phyloP scores from a whole-genome alignment of 176 grass and related monocot species.

The Secale cereale region DNA sequence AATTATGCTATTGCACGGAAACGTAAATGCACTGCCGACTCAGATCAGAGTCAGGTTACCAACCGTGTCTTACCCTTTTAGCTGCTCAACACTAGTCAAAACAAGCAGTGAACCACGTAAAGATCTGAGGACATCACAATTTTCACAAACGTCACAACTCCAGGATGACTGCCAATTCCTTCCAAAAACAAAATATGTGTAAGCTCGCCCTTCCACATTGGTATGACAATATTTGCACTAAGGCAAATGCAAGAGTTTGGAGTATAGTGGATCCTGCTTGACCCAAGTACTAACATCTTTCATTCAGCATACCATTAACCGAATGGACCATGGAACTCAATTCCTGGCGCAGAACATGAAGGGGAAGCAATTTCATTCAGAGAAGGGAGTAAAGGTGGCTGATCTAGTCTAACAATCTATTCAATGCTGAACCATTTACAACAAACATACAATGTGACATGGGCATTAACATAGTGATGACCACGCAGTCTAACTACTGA shows the following conservation, averaged over 20 bases:
- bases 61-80: too few species aligned
- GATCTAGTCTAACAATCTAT: slow-evolving; percentile 64
- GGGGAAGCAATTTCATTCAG: slow-evolving; percentile 35
- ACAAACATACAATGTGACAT: slow-evolving; percentile 44
- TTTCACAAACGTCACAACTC: neutral
- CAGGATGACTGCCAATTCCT: neutral
- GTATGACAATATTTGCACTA: neutral
- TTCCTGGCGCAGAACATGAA: slow-evolving; percentile 21
- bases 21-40: too few species aligned
- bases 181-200: neutral
- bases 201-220: neutral
- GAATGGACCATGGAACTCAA: slow-evolving; percentile 10
- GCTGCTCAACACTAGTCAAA: neutral
- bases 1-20: too few species aligned
- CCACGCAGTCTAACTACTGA: slow-evolving; percentile 37
- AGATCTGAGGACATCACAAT: neutral
- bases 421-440: slow-evolving; percentile 57
- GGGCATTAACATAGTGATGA: slow-evolving; percentile 40
- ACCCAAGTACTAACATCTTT: neutral
- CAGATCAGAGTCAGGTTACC: too few species aligned
- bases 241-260: neutral
- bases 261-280: neutral
- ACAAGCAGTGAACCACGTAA: neutral
- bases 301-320: slow-evolving; percentile 31
- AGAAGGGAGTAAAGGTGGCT: slow-evolving; percentile 12